Evolutionary conservation across 495 filamentous ascomycete genomes (phyloP).

Genomic region (Peziza echinospora): DNA sequence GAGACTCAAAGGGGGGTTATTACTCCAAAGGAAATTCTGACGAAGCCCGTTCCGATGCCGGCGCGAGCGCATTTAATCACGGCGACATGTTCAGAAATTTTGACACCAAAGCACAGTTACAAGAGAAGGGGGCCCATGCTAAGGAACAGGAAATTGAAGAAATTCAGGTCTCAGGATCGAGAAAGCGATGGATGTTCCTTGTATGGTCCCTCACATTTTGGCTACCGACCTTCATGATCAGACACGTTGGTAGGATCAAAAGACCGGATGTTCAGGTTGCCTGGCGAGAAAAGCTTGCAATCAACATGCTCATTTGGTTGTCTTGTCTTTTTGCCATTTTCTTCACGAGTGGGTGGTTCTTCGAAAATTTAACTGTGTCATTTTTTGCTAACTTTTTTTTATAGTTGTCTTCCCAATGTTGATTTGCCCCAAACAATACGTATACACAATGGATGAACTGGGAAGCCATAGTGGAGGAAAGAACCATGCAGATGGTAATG

Average conservation of each 20-base stretch:
- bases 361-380: conserved; percentile 5
- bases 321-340: conserved; percentile 58
- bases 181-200: conserved; percentile 81
- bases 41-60: conserved; percentile 75
- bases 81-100: conserved; percentile 97
- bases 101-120: conserved; percentile 84
- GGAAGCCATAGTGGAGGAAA: conserved; percentile 40
- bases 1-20: conserved; percentile 35
- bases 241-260: conserved; percentile 59
- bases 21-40: conserved; percentile 56
- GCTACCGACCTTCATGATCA: conserved; percentile 68
- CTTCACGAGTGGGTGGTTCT: conserved; percentile 31
- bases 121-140: conserved; percentile 82
- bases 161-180: conserved; percentile 48
- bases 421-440: conserved; percentile 77
- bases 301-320: conserved; percentile 96
- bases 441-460: conserved; percentile 64
- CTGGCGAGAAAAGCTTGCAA: conserved; percentile 94
- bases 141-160: conserved; percentile 80
- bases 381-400: conserved; percentile 3
- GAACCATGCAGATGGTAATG: conserved; percentile 18
- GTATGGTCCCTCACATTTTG: conserved; percentile 71
- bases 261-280: conserved; percentile 84
- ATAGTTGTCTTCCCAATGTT: conserved; percentile 66
- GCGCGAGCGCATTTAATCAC: conserved; percentile 62